Evolutionary conservation across 1,284 basidiomycete genomes (phyloP).

Genomic region (Neonothopanus nambi): DNA sequence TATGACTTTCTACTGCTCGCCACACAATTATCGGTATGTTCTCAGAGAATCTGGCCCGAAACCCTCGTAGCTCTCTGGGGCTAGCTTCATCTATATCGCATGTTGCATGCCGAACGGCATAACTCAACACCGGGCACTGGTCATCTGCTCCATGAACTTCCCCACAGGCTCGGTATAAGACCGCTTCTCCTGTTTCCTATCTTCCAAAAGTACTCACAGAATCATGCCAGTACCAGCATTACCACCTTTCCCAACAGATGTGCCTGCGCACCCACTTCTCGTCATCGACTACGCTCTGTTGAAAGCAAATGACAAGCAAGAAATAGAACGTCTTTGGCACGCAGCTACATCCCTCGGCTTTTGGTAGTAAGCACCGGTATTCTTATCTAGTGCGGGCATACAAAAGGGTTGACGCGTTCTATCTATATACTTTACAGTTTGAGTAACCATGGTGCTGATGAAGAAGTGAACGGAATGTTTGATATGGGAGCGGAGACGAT

Average conservation of each 20-base stretch:
- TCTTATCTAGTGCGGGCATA: too few species aligned
- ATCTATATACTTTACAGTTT: conserved; percentile 18
- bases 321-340: conserved; percentile 35
- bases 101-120: too few species aligned
- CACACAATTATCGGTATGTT: too few species aligned
- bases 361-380: conserved; percentile 36
- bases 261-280: conserved; percentile 37
- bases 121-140: too few species aligned
- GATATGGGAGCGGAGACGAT: conserved; percentile 47
- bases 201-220: neutral
- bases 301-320: conserved; percentile 26
- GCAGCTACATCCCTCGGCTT: conserved; percentile 39
- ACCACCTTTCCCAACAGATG: conserved; percentile 36
- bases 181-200: too few species aligned
- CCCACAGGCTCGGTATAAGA: too few species aligned
- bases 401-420: too few species aligned
- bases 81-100: too few species aligned
- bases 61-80: too few species aligned
- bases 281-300: conserved; percentile 39
- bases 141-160: too few species aligned
- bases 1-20: too few species aligned
- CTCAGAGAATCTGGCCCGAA: too few species aligned
- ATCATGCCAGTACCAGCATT: conserved; percentile 16
- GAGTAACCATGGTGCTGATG: conserved; percentile 47
- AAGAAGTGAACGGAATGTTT: conserved; percentile 47